Evolutionary conservation across 2,329 filamentous ascomycete genomes (phyloP).

Genomic region (Penicillium sp.): DNA sequence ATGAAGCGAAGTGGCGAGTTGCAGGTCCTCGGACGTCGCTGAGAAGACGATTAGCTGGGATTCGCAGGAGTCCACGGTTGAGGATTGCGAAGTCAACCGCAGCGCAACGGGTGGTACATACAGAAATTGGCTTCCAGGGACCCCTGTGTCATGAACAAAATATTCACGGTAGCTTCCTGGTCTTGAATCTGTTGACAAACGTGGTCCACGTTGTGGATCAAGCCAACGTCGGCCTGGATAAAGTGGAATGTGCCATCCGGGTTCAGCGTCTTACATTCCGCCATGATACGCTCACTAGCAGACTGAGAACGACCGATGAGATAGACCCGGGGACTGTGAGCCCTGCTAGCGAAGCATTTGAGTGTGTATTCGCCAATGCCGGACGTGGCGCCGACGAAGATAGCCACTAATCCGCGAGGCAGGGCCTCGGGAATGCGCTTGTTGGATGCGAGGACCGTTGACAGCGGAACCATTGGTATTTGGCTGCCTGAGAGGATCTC

Average conservation of each 20-base stretch:
- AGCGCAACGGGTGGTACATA: not conserved
- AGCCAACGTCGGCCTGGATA: conserved; percentile 46
- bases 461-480: conserved; percentile 9
- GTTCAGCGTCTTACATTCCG: conserved; percentile 46
- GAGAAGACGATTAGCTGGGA: too few relatives aligned
- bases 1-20: conserved; percentile 51
- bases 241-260: conserved; percentile 49
- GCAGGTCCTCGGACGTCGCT: conserved; percentile 62
- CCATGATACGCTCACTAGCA: conserved; percentile 41
- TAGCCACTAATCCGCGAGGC: conserved; percentile 44
- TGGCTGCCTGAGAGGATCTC: not conserved
- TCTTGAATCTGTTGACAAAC: conserved; percentile 51
- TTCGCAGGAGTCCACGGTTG: not conserved
- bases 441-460: conserved; percentile 13
- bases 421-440: conserved; percentile 23
- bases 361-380: conserved; percentile 52
- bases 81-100: too few relatives aligned
- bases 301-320: conserved; percentile 49
- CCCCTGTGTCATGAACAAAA: conserved; percentile 55
- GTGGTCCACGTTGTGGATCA: conserved; percentile 50
- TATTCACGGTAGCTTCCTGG: conserved; percentile 54
- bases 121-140: not conserved
- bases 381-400: conserved; percentile 53
- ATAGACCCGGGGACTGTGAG: conserved; percentile 46
- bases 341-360: conserved; percentile 45